These are phyloP conservation scores for Rhododendron ferrugineum DNA, from an alignment of 148 eudicot species.

Conservation along the genomic window DNA sequence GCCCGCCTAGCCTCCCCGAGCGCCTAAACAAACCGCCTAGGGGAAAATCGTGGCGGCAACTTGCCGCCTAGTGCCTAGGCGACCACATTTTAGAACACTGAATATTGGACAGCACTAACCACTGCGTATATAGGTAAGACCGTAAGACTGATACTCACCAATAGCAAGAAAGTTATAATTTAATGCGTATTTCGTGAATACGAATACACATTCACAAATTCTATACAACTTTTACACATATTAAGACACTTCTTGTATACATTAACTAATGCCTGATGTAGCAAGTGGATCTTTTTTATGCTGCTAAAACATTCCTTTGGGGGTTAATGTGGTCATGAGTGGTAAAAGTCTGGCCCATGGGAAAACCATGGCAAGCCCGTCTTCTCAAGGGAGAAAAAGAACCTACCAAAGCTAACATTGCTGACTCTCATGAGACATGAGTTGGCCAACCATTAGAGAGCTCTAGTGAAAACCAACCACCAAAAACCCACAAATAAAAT, in stretches of 20 bases:
- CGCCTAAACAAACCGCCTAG: too few relatives aligned
- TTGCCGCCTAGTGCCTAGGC: too few relatives aligned
- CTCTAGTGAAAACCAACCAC: conserved; percentile 23
- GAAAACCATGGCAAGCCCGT: neutral
- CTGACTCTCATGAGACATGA: conserved; percentile 19
- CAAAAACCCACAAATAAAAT: neutral
- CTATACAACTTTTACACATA: neutral
- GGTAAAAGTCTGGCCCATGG: neutral
- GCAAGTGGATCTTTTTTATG: too few relatives aligned
- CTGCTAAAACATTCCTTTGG: neutral
- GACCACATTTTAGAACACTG: too few relatives aligned
- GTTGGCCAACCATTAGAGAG: conserved; percentile 52
- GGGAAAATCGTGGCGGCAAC: too few relatives aligned
- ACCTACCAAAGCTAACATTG: conserved; percentile 22
- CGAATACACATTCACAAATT: neutral
- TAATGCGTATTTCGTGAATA: neutral
- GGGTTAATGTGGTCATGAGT: neutral
- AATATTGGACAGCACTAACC: too few relatives aligned
- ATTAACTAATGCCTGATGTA: too few relatives aligned
- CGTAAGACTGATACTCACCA: neutral
- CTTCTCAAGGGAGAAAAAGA: neutral
- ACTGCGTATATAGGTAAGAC: too few relatives aligned
- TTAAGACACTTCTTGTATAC: neutral
- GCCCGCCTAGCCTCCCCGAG: too few relatives aligned
- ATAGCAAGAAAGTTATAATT: too few relatives aligned